Percentiles rank a stretch among this genome's conserved stretches.
Evolutionary conservation across 2,329 filamentous ascomycete genomes (phyloP).

Genomic region (Cadophora malorum): DNA sequence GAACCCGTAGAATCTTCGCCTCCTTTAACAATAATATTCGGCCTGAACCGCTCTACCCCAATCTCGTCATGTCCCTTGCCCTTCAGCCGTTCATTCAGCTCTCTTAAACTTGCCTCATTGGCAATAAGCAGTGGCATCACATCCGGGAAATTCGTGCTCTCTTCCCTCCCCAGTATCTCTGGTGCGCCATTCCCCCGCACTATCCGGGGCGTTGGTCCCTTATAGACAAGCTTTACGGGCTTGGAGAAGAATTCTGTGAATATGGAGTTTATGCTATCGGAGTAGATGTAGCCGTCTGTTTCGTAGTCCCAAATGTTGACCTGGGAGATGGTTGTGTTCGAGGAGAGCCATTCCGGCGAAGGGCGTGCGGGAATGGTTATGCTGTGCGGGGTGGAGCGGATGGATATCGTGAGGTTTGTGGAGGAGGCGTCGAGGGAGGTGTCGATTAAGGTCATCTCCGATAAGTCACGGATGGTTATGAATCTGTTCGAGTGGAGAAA

Average conservation of each 20-base stretch:
- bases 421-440: slow-evolving; percentile 51
- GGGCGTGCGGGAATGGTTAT: slow-evolving; percentile 63
- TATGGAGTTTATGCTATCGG: slow-evolving; percentile 54
- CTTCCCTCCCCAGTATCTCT: slow-evolving; percentile 58
- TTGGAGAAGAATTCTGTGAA: slow-evolving; percentile 63
- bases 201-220: slow-evolving; percentile 62
- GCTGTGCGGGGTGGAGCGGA: slow-evolving; percentile 46
- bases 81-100: slow-evolving; percentile 61
- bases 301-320: slow-evolving; percentile 65
- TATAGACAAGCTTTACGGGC: slow-evolving; percentile 64
- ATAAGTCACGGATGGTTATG: slow-evolving; percentile 65
- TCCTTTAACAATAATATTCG: slow-evolving; percentile 67
- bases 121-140: slow-evolving; percentile 63
- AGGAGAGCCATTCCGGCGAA: slow-evolving; percentile 56
- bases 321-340: slow-evolving; percentile 55
- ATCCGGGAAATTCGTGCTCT: slow-evolving; percentile 64
- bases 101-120: slow-evolving; percentile 60
- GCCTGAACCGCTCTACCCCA: slow-evolving; percentile 66
- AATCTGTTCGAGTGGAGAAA: slow-evolving; percentile 50
- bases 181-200: slow-evolving; percentile 62
- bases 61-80: slow-evolving; percentile 53
- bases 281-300: slow-evolving; percentile 64
- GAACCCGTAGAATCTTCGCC: slow-evolving; percentile 45
- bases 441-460: slow-evolving; percentile 67
- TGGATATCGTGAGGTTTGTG: slow-evolving; percentile 54